phyloP scores from a whole-genome alignment of 805 yeast genomes.

The Ogataea philodendri region DNA sequence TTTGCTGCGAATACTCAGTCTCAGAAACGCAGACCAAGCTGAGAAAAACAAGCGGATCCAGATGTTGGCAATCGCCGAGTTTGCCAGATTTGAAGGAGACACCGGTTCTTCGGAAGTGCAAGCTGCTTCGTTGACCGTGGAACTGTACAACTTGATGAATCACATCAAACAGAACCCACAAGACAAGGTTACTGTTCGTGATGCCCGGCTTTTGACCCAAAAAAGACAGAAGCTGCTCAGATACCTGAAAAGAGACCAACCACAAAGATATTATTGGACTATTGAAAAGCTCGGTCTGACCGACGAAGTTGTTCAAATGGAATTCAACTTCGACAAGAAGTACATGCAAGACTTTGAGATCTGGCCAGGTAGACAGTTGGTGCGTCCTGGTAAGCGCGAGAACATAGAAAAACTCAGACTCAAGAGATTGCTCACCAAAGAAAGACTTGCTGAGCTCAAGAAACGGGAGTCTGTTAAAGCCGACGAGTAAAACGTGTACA shows the following conservation, averaged over 20 bases:
- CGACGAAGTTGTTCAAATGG: slow-evolving; percentile 73
- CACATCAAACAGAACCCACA: slow-evolving; percentile 70
- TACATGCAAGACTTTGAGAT: slow-evolving; percentile 76
- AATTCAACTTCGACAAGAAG: slow-evolving; percentile 76
- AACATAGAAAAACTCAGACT: slow-evolving; percentile 46
- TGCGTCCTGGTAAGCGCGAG: slow-evolving; percentile 52
- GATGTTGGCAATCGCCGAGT: slow-evolving; percentile 70
- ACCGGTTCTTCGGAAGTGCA: slow-evolving; percentile 96
- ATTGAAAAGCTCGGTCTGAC: slow-evolving; percentile 84
- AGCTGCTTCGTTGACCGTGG: slow-evolving; percentile 85
- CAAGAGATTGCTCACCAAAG: slow-evolving; percentile 33
- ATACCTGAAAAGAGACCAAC: slow-evolving; percentile 77
- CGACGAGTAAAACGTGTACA: slow-evolving; percentile 6
- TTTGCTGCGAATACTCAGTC: slow-evolving; percentile 64
- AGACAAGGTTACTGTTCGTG: slow-evolving; percentile 68
- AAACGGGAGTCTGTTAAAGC: slow-evolving; percentile 5
- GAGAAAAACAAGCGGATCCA: slow-evolving; percentile 61
- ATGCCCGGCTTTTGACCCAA: slow-evolving; percentile 80
- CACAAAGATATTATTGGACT: slow-evolving; percentile 81
- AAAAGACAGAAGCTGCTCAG: slow-evolving; percentile 79
- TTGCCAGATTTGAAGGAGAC: slow-evolving; percentile 81
- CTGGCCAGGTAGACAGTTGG: slow-evolving; percentile 70
- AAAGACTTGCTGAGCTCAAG: slow-evolving; percentile 6
- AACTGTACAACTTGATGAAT: slow-evolving; percentile 71
- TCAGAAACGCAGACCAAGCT: slow-evolving; percentile 63